Evolutionary conservation across 1,284 basidiomycete genomes (phyloP).

Genomic region (Naganishia albida): DNA sequence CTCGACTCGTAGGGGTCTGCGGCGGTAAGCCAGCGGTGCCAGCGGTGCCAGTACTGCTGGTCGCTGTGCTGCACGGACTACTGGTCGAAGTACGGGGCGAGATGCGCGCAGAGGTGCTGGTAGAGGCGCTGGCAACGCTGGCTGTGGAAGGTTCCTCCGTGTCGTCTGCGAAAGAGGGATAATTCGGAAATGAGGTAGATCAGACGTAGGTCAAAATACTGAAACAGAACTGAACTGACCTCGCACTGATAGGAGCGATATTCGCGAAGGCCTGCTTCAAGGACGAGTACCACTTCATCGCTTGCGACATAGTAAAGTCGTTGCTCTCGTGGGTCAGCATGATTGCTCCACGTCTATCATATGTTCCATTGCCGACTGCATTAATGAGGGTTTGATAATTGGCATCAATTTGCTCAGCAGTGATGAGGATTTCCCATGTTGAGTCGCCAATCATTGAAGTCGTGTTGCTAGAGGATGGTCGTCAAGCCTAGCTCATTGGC

Average conservation of each 20-base stretch:
- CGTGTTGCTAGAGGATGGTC: constrained; percentile 58
- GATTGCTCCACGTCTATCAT: constrained; percentile 51
- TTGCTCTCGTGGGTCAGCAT: constrained; percentile 57
- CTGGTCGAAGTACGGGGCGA: no score
- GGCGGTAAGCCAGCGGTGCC: no score
- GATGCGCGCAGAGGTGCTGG: no score
- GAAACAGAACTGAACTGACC: no score
- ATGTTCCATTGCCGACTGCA: constrained; percentile 49
- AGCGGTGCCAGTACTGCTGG: no score
- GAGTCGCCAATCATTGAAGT: constrained; percentile 56
- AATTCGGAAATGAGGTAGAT: no score
- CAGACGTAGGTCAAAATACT: no score
- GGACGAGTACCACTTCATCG: constrained; percentile 45
- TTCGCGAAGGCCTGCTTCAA: constrained; percentile 48
- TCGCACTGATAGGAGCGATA: constrained; percentile 52
- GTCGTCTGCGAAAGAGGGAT: no score
- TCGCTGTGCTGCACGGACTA: no score
- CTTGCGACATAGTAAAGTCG: constrained; percentile 53
- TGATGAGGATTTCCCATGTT: constrained; percentile 44
- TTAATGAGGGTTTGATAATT: constrained; percentile 57
- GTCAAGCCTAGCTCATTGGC: constrained; percentile 57
- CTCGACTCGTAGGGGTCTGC: no score
- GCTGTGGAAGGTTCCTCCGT: no score
- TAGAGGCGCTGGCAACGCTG: no score
- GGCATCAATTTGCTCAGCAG: constrained; percentile 48